Evolutionary conservation across 176 grass and related monocot species (phyloP).

Genomic region (Elaeis guineensis): DNA sequence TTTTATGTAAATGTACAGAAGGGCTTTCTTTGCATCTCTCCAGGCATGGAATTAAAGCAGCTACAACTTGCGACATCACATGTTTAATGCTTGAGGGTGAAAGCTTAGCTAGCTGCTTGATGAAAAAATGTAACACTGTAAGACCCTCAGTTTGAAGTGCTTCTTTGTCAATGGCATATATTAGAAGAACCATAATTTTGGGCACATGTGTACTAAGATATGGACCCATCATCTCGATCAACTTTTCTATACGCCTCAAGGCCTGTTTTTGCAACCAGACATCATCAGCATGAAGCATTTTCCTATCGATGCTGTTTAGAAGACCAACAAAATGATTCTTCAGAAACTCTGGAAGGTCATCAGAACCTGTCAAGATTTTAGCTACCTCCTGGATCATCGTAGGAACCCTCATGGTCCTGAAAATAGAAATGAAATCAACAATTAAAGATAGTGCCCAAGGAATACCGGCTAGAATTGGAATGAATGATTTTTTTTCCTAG

Average conservation of each 20-base stretch:
- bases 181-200: constrained; percentile 97
- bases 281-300: constrained; percentile 81
- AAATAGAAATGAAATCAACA: not conserved
- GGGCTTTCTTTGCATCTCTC: constrained; percentile 59
- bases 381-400: constrained; percentile 66
- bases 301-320: constrained; percentile 83
- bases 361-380: constrained; percentile 65
- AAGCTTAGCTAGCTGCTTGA: constrained; percentile 65
- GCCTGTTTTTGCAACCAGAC: constrained; percentile 63
- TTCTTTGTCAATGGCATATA: constrained; percentile 88
- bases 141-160: constrained; percentile 71
- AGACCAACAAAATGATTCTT: constrained; percentile 97
- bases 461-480: too few species aligned
- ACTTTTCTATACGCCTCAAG: constrained; percentile 68
- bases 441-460: too few species aligned
- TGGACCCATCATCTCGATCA: constrained; percentile 96
- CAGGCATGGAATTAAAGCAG: constrained; percentile 81
- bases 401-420: constrained; percentile 67
- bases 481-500: too few species aligned
- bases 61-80: constrained; percentile 92
- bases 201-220: constrained; percentile 82
- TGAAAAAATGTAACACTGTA: constrained; percentile 71
- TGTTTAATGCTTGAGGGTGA: constrained; percentile 85
- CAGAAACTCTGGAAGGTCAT: constrained; percentile 78
- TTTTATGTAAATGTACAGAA: constrained; percentile 58